A percentile compares a stretch with the other conserved stretches of the same genome.
These are phyloP conservation scores for Tylopilus vinaceipallidus DNA, from an alignment of 768 basidiomycete species.

Conservation along the genomic window DNA sequence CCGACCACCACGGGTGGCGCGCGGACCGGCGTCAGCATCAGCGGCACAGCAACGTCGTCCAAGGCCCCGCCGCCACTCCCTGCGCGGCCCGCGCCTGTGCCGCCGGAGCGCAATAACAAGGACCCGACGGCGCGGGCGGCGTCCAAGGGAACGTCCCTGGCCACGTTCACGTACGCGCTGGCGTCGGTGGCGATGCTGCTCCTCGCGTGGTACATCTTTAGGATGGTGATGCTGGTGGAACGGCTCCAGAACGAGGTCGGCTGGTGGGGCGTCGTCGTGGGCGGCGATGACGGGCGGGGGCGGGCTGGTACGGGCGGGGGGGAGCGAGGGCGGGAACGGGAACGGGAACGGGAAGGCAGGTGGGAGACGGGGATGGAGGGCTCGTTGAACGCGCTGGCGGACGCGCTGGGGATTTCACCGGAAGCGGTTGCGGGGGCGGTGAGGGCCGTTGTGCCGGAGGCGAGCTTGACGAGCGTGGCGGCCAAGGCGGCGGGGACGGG, in stretches of 20 bases:
- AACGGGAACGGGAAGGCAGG: too few species aligned
- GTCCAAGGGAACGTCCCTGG: conserved; percentile 5
- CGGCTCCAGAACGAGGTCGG: conserved; percentile 50
- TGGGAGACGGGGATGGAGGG: conserved; percentile 54
- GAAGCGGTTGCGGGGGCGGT: conserved; percentile 63
- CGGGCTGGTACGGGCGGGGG: conserved; percentile 1
- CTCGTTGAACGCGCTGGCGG: conserved; percentile 57
- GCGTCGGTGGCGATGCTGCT: conserved; percentile 41
- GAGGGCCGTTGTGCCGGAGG: conserved; percentile 56
- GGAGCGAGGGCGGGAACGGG: background rate
- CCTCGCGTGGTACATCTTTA: conserved; percentile 51
- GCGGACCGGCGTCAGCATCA: background rate
- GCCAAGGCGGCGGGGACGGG: conserved; percentile 41
- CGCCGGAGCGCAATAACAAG: background rate
- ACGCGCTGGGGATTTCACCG: conserved; percentile 59
- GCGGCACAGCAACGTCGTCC: conserved; percentile 1
- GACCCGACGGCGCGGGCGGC: background rate
- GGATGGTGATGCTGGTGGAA: conserved; percentile 42
- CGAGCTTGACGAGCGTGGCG: conserved; percentile 55
- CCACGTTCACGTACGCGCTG: conserved; percentile 50
- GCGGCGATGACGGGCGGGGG: background rate
- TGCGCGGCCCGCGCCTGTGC: background rate
- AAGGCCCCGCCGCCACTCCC: background rate
- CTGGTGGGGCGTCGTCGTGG: conserved; percentile 45
- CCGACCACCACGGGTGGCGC: conserved; percentile 13